Conservation (phyloP, 495 filamentous ascomycete species). For the Penicilliopsis zonata region DNA sequence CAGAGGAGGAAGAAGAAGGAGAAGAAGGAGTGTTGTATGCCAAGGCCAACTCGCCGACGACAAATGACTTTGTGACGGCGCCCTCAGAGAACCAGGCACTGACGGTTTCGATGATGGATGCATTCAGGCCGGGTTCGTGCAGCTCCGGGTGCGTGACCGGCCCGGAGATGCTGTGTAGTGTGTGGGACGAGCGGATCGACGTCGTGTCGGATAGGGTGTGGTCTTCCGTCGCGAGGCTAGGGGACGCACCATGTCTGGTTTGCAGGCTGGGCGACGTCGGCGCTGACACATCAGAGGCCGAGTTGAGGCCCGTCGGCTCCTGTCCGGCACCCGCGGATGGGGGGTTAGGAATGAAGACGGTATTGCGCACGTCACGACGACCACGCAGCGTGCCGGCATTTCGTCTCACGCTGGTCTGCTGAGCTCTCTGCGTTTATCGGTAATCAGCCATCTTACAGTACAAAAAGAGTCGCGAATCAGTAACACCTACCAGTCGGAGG, state of each 20-base stretch:
- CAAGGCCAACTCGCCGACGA: constrained; percentile 86
- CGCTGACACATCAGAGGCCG: constrained; percentile 10
- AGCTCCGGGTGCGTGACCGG: constrained; percentile 71
- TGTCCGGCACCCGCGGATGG: constrained; percentile 26
- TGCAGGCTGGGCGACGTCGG: constrained; percentile 18
- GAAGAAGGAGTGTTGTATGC: constrained; percentile 57
- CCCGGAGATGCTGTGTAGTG: constrained; percentile 48
- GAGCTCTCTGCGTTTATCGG: constrained; percentile 37
- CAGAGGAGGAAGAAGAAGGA: constrained; percentile 33
- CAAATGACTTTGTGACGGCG: constrained; percentile 52
- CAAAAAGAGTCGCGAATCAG: background rate
- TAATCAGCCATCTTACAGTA: constrained; percentile 13
- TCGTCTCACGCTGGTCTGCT: constrained; percentile 44
- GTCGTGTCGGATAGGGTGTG: constrained; percentile 71
- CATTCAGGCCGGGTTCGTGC: constrained; percentile 68
- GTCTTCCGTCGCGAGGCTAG: constrained; percentile 39
- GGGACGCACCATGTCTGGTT: constrained; percentile 32
- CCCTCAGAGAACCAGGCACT: constrained; percentile 74
- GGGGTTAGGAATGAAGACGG: constrained; percentile 58
- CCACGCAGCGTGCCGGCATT: constrained; percentile 73
- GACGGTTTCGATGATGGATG: constrained; percentile 86
- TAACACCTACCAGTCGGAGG: constrained; percentile 47
- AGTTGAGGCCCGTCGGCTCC: constrained; percentile 10
- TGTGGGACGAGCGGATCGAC: constrained; percentile 81
- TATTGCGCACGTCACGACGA: constrained; percentile 82